Conservation (phyloP, 345 rosid species). For the Aethionema arabicum region DNA sequence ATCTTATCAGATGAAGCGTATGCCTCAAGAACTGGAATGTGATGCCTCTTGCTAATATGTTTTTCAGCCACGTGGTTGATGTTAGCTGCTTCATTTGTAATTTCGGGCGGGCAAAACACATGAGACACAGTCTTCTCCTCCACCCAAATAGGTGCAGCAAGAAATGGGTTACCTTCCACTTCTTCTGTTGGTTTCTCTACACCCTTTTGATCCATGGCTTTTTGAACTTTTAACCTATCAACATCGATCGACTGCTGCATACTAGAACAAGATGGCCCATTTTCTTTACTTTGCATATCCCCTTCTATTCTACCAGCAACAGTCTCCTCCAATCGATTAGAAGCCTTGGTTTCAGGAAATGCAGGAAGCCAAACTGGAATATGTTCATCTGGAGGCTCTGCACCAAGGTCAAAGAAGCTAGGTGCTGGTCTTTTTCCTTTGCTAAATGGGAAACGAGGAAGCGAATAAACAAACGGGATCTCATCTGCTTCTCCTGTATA, state of each 20-base stretch:
- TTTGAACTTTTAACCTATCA: slow-evolving; percentile 49
- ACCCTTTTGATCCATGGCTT: slow-evolving; percentile 39
- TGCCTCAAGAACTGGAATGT: slow-evolving; percentile 46
- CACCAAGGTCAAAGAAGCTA: slow-evolving; percentile 56
- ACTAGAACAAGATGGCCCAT: slow-evolving; percentile 41
- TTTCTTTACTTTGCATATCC: slow-evolving; percentile 35
- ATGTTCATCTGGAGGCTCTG: slow-evolving; percentile 67
- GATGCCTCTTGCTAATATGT: slow-evolving; percentile 31
- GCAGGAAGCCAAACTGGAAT: slow-evolving; percentile 86
- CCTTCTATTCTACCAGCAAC: slow-evolving; percentile 34
- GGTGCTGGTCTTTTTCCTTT: slow-evolving; percentile 50
- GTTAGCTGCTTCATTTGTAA: slow-evolving; percentile 38
- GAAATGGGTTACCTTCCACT: slow-evolving; percentile 63
- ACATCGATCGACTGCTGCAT: slow-evolving; percentile 44
- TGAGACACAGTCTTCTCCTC: slow-evolving; percentile 63
- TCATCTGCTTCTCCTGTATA: slow-evolving; percentile 56
- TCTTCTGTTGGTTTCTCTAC: slow-evolving; percentile 38
- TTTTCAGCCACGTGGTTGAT: slow-evolving; percentile 39
- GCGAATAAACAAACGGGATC: slow-evolving; percentile 59
- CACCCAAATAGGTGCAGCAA: slow-evolving; percentile 60
- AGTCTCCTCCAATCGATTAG: slow-evolving; percentile 33
- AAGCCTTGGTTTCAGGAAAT: slow-evolving; percentile 59
- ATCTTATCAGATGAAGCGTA: slow-evolving; percentile 54
- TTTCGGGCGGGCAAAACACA: slow-evolving; percentile 47
- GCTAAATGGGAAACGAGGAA: slow-evolving; percentile 61